Base-by-base conservation (phyloP, 2,329 filamentous ascomycete species). In the Ceratocystis papillata region DNA sequence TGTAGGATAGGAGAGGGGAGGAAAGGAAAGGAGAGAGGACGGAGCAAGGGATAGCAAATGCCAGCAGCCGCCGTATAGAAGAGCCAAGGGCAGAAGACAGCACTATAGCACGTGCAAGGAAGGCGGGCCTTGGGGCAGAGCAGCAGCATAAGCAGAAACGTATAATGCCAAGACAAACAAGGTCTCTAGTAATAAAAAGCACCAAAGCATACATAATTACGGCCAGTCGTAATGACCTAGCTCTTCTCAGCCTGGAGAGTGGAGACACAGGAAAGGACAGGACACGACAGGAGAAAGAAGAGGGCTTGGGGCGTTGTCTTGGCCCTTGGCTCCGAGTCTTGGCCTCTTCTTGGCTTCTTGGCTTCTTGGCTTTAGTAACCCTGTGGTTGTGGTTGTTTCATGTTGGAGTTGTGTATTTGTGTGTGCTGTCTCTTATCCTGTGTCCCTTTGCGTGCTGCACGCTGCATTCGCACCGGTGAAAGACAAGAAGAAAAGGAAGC, bases 121-220 rank as follows among this genome's bases (percentile, higher is more conserved):
- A 37, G 33, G 10, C 33, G 10, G 33, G 33, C 33, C 33, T 37
- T 37, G 33, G 33, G 30, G 30, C 6, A 6, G 30, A 30, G 30
- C 30, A 30, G 30, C 30, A 7, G 33, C 33, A 30, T 57, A 57
- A 10, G 22, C 53, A 30, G 53, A 22, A 57, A 33, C 30, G 22
- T 57, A 57, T 57, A 57, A 57, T 57, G 53, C 53, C 53, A 57
- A 57, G 53, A 57, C 53, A 57, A n/a, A 57, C 20, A 50, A 10
- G 46, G 22, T 57, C 15, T 17, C 25, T 22, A 30, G 53, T 33
- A 37, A 57, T 33, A 57, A 33, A 15, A 50, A 7, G 20, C 17
- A 22, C 15, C 17, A 50, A 22, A 50, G 46, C 17, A 50, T n/a
- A 7, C 46, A 33, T 7, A 7, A 33, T 33, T 33, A 7, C 30